Percentiles rank a stretch among this genome's conserved stretches.
Conservation (phyloP, 495 filamentous ascomycete genomes). For the Hypoxylon perforatum region DNA sequence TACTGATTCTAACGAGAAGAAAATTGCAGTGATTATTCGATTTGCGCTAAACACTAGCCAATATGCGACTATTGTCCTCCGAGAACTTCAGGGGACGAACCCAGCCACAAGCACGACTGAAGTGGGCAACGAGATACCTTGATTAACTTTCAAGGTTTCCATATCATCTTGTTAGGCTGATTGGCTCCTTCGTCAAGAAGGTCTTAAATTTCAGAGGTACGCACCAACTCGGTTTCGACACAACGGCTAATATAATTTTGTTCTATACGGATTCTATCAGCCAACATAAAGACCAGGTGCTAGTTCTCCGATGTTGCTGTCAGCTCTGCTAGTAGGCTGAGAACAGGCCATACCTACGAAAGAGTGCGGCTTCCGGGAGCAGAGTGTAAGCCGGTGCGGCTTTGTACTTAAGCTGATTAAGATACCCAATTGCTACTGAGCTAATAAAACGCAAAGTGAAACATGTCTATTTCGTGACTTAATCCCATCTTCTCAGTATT, state of each 20-base stretch:
- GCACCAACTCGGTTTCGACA: conserved; percentile 13
- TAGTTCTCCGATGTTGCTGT: not conserved
- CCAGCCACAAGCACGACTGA: conserved; percentile 7
- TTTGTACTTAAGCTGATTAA: conserved; percentile 1
- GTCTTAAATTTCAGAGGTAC: not conserved
- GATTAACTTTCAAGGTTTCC: not conserved
- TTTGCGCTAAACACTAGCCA: conserved; percentile 86
- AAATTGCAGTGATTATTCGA: conserved; percentile 85
- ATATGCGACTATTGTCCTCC: conserved; percentile 93
- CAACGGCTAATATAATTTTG: not conserved
- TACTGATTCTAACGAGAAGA: conserved; percentile 51
- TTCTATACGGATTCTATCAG: not conserved
- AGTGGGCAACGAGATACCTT: not conserved
- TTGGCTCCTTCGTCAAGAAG: conserved; percentile 12
- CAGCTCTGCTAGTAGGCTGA: not conserved
- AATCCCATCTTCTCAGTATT: no score
- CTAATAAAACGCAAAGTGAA: not conserved
- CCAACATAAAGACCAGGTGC: not conserved
- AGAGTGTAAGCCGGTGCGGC: no score
- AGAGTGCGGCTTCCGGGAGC: not conserved
- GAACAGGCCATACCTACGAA: not conserved
- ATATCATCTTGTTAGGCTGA: not conserved
- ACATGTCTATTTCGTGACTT: no score
- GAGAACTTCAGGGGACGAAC: conserved; percentile 69
- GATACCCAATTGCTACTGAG: conserved; percentile 35